Evolutionary conservation across 1,284 basidiomycete species (phyloP), one percentile per base, ranked within the genome.

Genomic region (Naganishia sp.): DNA sequence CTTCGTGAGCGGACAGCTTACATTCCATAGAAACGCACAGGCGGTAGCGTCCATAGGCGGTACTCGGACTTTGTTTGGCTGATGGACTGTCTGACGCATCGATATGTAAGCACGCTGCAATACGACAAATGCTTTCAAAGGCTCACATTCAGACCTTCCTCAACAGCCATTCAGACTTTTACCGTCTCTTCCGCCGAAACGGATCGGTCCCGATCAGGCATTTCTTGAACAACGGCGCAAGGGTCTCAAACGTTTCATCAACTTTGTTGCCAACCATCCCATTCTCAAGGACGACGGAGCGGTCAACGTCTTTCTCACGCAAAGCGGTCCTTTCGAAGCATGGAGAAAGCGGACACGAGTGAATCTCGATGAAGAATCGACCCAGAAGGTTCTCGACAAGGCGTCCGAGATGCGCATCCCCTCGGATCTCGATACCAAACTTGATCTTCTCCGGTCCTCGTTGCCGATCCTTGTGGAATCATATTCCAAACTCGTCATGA

Each of bases 1-100:
- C 39, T 41, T n/a, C 2, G 1, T 53, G 7, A 25, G n/a, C 18
- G 21, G 7, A 31, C 18, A 17, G 46, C 55, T 66, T 64, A 68
- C 10, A 13, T 66, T 13, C 41, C 7, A 35, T 54, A 75, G 72
- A 73, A 72, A 71, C 71, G 73, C 23, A 65, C 71, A 41, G 73
- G 71, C 4, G 78, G 73, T 10, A 71, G 78, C 3, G 78, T 83
- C 4, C 73, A 76, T 5, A 71, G 82, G 10, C 75, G 83, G 10
- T 97, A 95, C 77, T 92, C 90, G 6, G 94, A 97, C 76, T 97
- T 96, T 75, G 85, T 85, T 7, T 94, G 89, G 80, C 81, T 97
- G 25, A 89, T 90, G 85, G 91, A 94, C 67, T 88, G 87, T 69
- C 82, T 97, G 43, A 80, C 86, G 18, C 77, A 78, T 62, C 77